Evolutionary conservation across 768 basidiomycete species (phyloP), one percentile per base, ranked within the genome.

Genomic region (Pluteus cervinus): DNA sequence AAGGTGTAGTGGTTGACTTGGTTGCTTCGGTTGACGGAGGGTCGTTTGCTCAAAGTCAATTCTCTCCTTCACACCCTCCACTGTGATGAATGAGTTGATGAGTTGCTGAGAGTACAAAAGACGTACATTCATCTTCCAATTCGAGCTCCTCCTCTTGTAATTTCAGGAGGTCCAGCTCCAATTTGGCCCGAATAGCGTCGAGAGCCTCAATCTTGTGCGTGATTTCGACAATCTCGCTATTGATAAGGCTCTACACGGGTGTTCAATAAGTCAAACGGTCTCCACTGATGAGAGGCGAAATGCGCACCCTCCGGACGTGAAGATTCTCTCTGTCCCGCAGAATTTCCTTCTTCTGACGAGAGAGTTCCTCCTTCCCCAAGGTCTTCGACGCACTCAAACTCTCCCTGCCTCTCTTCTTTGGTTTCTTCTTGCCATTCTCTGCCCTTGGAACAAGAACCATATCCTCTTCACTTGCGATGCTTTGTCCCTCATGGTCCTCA

Each of bases 71-170:
- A 96, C 87, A 24, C 92, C 92, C 60, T 88, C 80, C 39, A 96
- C 91, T 94, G 49, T 39, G 36, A 38, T 42, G 33, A 9, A 36
- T 25, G 17, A 38, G 31, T 28, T 39, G 24, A 18, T 29, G 25
- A 17, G 7, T 34, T 16, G 6, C 25, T 22, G 35, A 44, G 30
- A 20, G 4, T 36, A 31, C 10, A 20, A 7, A 12, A 36, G 8
- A 71, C 88, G 51, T 51, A 93, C 91, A 60, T 63, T 99, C 94
- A 43, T 96, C 94, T 51, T 96, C 90, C n/a, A 99, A 65, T 53
- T 97, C 94, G 16, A 99, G 66, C 44, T 96, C 93, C 48, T 98
- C 94, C 55, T 99, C 94, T 40, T 93, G 87, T 31, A 97, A 56
- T 54, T 77, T 86, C 22, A 98, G 62, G 5, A 99, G 66, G 52